Percentiles rank a stretch among this genome's conserved stretches.
Conservation (phyloP, 192 early-diverging fungal species). For the Podila horticola region DNA sequence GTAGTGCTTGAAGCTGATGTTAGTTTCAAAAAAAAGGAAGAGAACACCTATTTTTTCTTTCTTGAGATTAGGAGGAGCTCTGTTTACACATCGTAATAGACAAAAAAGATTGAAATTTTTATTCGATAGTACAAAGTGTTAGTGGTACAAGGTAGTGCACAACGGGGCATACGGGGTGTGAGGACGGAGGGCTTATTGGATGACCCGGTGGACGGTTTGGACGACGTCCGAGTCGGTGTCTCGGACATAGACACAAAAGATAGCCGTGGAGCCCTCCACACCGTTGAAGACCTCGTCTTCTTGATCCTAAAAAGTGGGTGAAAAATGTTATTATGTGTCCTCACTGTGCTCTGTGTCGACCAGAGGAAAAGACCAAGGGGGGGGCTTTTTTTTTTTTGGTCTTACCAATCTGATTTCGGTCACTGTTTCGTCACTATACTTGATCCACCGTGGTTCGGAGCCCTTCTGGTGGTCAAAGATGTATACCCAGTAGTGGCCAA, state of each 20-base stretch:
- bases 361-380: background rate
- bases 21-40: constrained; percentile 2
- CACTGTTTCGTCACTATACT: constrained; percentile 80
- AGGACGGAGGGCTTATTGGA: background rate
- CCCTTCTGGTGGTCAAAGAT: constrained; percentile 57
- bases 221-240: constrained; percentile 12
- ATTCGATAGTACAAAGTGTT: background rate
- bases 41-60: background rate
- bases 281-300: constrained; percentile 67
- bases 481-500: constrained; percentile 87
- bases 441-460: constrained; percentile 67
- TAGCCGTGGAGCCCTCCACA: constrained; percentile 70
- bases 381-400: too few relatives aligned
- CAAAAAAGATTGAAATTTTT: background rate
- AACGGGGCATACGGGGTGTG: background rate
- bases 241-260: constrained; percentile 77
- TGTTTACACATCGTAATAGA: too few relatives aligned
- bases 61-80: too few relatives aligned
- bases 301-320: constrained; percentile 39
- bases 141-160: background rate
- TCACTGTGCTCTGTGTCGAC: too few relatives aligned
- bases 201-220: constrained; percentile 29
- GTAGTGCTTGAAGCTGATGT: constrained; percentile 14
- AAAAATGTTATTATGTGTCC: background rate
- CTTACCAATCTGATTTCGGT: constrained; percentile 56